phyloP scores from a whole-genome alignment of 345 rosid species.

The Conringia planisiliqua region DNA sequence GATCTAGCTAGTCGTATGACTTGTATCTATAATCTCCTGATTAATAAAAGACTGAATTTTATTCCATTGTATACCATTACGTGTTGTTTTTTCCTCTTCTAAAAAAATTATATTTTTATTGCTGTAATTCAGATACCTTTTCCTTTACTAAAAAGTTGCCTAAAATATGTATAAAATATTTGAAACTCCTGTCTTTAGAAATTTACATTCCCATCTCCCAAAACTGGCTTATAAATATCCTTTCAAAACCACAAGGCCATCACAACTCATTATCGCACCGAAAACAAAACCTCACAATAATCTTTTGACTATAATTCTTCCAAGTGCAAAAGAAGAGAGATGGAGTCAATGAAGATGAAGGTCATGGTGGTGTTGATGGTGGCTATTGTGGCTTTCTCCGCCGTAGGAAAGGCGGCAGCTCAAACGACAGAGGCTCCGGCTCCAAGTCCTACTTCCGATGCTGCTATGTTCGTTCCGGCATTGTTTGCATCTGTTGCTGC shows the following conservation, averaged over 20 bases:
- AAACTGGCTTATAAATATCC: slow-evolving; percentile 21
- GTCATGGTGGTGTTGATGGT: slow-evolving; percentile 29
- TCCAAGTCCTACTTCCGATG: slow-evolving; percentile 40
- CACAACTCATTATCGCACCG: slow-evolving; percentile 15
- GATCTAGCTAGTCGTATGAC: too few relatives aligned
- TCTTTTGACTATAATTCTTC: slow-evolving; percentile 5
- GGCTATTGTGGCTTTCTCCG: slow-evolving; percentile 33
- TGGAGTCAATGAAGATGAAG: slow-evolving; percentile 36
- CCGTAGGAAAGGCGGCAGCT: slow-evolving; percentile 31
- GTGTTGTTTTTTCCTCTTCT: neutral
- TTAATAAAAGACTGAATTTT: neutral
- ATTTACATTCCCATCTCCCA: slow-evolving; percentile 3
- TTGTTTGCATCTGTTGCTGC: slow-evolving; percentile 37
- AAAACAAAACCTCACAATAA: neutral
- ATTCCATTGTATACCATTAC: too few relatives aligned
- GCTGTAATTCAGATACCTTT: slow-evolving; percentile 21
- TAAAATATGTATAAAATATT: neutral
- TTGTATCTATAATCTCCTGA: neutral
- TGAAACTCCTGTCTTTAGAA: slow-evolving; percentile 6
- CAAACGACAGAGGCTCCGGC: slow-evolving; percentile 31
- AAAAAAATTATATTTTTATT: neutral
- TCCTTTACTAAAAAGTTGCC: slow-evolving; percentile 24
- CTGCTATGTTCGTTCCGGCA: slow-evolving; percentile 30
- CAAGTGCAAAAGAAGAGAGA: neutral
- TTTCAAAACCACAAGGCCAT: slow-evolving; percentile 13